Evolutionary conservation across 805 yeast species (phyloP), one percentile per base, ranked within the genome.

Genomic region (Cyberlindnera samutprakarnensis): DNA sequence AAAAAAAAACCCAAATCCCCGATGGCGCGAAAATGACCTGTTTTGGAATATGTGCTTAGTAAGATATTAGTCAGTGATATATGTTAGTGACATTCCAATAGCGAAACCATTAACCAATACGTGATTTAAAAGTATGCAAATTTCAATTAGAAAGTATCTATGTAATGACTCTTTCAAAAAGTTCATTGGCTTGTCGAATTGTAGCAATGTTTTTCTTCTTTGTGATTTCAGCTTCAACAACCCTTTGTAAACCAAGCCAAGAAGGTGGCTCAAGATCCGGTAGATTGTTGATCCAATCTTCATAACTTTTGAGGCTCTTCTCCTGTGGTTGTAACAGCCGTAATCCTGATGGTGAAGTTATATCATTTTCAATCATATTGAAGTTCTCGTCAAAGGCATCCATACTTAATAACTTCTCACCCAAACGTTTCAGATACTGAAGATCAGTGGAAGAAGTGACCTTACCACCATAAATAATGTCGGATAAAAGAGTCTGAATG

Each of bases 391-490:
- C 63, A 41, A 69, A 69, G 1, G 75, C 51, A 1, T 54, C 49
- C 1, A 41, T 33, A 3, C 43, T 46, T 47, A 76, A 75, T n/a
- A 70, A 31, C 14, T 42, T 37, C 2, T 36, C 28, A 2, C 72
- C 65, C 11, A 73, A 44, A 0, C 39, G 33, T 5, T 28, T 41
- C 12, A 77, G 48, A 29, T 47, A 54, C 9, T 47, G 20, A 7
- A 56, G 39, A 53, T 82, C 84, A 0, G 48, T 35, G 1, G 25
- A 37, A 29, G 53, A 46, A 33, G 69, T 70, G 17, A 73, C 59
- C 46, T 78, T 78, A 17, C 86, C 70, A 16, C 90, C 90, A 46
- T 83, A 82, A 2, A 75, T 61, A 7, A 78, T 60, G 3, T 66
- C 64, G 2, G 73, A 70, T 17, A 83, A 44, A 26, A 79, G 53